Evolutionary conservation across 148 eudicot genomes (phyloP).

Genomic region (Rhododendron ovatum): DNA sequence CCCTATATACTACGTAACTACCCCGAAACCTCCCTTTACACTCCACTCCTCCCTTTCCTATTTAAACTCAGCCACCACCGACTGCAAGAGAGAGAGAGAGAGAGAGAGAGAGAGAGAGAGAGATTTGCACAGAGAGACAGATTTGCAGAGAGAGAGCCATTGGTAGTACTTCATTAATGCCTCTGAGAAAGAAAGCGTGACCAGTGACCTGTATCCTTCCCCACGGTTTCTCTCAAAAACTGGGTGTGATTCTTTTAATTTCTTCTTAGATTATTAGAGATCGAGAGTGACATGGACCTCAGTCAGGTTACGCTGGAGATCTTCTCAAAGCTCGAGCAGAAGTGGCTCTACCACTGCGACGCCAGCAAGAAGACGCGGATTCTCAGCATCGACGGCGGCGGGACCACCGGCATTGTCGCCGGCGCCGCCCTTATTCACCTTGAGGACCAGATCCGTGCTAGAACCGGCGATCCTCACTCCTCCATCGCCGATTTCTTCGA

Average conservation of each 20-base stretch:
- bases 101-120: slow-evolving; percentile 10
- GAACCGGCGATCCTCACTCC: slow-evolving; percentile 49
- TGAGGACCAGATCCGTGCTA: slow-evolving; percentile 59
- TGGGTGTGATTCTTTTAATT: neutral
- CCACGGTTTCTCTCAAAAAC: neutral
- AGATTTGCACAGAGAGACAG: neutral
- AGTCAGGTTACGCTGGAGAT: slow-evolving; percentile 65
- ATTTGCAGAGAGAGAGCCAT: slow-evolving; percentile 6
- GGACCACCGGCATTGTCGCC: slow-evolving; percentile 57
- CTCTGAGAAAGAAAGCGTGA: slow-evolving; percentile 8
- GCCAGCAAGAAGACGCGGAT: slow-evolving; percentile 42
- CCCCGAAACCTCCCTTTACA: neutral
- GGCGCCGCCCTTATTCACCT: slow-evolving; percentile 54
- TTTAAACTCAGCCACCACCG: neutral
- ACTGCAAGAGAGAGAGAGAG: neutral
- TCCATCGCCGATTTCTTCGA: slow-evolving; percentile 73
- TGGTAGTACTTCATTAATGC: neutral
- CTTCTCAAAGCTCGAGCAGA: slow-evolving; percentile 59
- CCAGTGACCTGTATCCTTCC: neutral
- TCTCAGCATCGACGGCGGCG: slow-evolving; percentile 89
- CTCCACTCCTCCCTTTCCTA: neutral
- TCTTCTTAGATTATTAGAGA: neutral
- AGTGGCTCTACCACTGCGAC: slow-evolving; percentile 43
- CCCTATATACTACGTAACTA: neutral
- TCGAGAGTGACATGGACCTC: slow-evolving; percentile 34